Base-by-base conservation (phyloP, 176 grass and related monocot genomes). In the Zoysia pacifica region DNA sequence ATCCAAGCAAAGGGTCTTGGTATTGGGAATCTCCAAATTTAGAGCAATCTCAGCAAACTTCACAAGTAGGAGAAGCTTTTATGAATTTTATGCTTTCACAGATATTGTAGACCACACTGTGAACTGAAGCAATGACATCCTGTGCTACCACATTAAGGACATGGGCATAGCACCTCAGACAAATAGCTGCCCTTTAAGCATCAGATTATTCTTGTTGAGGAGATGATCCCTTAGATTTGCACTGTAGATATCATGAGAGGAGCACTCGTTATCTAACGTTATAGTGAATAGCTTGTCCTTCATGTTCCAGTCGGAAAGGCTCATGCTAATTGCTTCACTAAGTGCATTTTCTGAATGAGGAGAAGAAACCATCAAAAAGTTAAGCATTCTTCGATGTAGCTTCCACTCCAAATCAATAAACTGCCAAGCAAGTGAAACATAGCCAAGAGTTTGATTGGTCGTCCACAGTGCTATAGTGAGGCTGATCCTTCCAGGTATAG, bases 191-290 rank as follows among this genome's bases (percentile, higher is more conserved):
- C 93, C 93, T 70, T 91, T 97, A 58, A 93, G 86, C 90, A 91
- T 91, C n/a, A 97, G 83, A 13, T 85, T 91, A 78, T 93, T 85
- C 86, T 97, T 97, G 56, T 85, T 97, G 68, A 83, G 89, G 39
- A 93, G 90, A 76, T 91, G 84, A 16, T 93, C 88, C 77, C 88
- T 83, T 37, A 97, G 83, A 58, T 97, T 97, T 78, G 93, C 93
- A 90, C 93, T 97, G 83, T 97, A 97, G 54, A 97, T 97, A 67
- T 97, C 93, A 81, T 97, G 93, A 14, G 93, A 97, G 11, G 93
- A 97, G 86, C 81, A 93, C 71, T 93, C 85, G 9, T 93, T 97
- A 85, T 97, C 93, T 50, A 97, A 72, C 28, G 93, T 93, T 72
- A 97, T 89, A 58, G 90, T 97, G 83, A 97, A 97, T 70, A 97